Evolutionary conservation across 148 eudicot genomes (phyloP).

Genomic region (Beta vulgaris): DNA sequence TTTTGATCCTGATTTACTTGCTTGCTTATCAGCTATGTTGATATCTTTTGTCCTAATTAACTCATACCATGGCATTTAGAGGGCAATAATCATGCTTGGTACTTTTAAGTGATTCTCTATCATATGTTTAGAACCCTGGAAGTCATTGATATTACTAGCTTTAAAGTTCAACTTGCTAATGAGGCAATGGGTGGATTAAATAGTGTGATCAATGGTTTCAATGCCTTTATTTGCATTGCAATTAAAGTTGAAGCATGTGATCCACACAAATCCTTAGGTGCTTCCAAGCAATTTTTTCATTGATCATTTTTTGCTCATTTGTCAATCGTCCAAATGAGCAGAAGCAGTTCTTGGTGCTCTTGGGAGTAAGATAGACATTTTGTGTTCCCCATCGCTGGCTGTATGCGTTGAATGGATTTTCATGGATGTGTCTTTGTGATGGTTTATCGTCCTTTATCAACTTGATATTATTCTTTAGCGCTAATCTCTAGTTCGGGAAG

Average conservation of each 20-base stretch:
- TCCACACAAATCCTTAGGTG: not conserved
- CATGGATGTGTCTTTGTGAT: not conserved
- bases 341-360: too few species aligned
- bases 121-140: not conserved
- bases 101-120: not conserved
- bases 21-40: not conserved
- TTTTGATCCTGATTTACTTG: not conserved
- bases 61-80: not conserved
- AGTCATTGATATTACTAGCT: not conserved
- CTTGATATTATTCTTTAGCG: not conserved
- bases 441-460: not conserved
- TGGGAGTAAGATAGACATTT: too few species aligned
- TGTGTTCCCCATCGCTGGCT: not conserved
- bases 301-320: too few species aligned
- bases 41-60: not conserved
- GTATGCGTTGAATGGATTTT: not conserved
- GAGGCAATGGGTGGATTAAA: not conserved
- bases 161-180: not conserved
- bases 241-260: not conserved
- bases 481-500: not conserved
- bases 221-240: not conserved
- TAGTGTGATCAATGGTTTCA: not conserved
- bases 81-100: not conserved
- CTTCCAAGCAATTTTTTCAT: too few species aligned
- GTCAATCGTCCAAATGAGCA: too few species aligned